Evolutionary conservation across 208 protist species (phyloP), one percentile per base, ranked within the genome.

Genomic region (Leishmania braziliensis): DNA sequence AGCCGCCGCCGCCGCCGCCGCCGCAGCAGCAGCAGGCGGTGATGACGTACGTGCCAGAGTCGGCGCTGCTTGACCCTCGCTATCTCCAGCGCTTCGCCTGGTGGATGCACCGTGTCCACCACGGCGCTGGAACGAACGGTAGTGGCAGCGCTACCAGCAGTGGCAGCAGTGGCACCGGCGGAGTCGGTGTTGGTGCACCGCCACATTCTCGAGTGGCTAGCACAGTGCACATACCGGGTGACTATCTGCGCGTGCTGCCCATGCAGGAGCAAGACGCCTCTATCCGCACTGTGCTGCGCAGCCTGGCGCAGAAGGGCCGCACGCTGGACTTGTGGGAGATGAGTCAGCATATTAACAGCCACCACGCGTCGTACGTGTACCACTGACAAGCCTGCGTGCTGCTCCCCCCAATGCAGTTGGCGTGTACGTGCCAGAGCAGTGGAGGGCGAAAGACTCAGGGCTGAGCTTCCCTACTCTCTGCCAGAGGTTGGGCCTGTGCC

Each of bases 11-110:
- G 39, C 39, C n/a, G 33, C n/a, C 51, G 14, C 23, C n/a, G n/a
- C n/a, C 3, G 46, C 51, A 23, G 72, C 72, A 54, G 46, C 68
- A 14, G 46, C 39, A 73, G 65, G 5, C 65, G 68, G 53, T 48
- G 54, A 50, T 77, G 74, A 53, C 56, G 74, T 84, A 83, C 54
- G 88, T 92, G 70, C 90, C 89, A 14, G 92, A 95, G 81, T 72
- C 75, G 39, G 92, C 91, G 36, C 86, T 95, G 68, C 82, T 95
- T 3, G 88, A 93, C 60, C 86, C 87, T 43, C 74, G 83, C 14
- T 93, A 93, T 72, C 77, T 91, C 3, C 81, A 82, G 50, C 88
- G 90, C 50, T 93, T 95, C 77, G 85, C 87, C 9, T 83, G 81
- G 62, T 91, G 86, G 87, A 82, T 89, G 75, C 83, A 86, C 68